Evolutionary conservation across 1,139 yeast genomes (phyloP).

Genomic region (Wickerhamiella pararugosa): DNA sequence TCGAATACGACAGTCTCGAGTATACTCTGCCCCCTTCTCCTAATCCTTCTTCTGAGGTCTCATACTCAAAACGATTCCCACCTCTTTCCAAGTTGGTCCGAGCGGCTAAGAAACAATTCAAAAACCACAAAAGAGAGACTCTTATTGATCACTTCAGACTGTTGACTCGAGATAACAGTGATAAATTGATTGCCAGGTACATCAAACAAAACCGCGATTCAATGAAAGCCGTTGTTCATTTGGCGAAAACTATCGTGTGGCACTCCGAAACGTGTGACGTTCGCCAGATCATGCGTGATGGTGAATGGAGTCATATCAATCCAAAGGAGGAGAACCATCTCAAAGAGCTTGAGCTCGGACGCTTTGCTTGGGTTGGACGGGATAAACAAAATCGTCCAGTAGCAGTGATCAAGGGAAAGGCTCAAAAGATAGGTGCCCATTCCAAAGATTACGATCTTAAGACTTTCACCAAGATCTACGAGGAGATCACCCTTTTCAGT

Average conservation of each 20-base stretch:
- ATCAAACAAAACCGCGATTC: slow-evolving; percentile 2
- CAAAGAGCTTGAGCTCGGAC: slow-evolving; percentile 4
- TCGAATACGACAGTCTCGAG: too few species aligned
- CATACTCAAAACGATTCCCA: not conserved
- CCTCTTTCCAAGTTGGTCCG: not conserved
- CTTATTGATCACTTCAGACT: not conserved
- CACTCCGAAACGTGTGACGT: not conserved
- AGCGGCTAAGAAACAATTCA: not conserved
- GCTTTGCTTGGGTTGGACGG: slow-evolving; percentile 1
- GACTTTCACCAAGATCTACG: not conserved
- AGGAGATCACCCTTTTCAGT: slow-evolving; percentile 1
- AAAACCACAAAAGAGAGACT: not conserved
- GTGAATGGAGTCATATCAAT: slow-evolving; percentile 4
- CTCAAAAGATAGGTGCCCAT: slow-evolving; percentile 1
- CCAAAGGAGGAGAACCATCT: not conserved
- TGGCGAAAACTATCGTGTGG: slow-evolving; percentile 4
- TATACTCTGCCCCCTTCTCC: too few species aligned
- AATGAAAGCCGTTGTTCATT: not conserved
- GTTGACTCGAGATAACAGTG: slow-evolving; percentile 4
- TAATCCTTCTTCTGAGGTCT: too few species aligned
- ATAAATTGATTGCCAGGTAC: slow-evolving; percentile 3
- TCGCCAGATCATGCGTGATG: slow-evolving; percentile 1
- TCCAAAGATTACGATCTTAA: not conserved
- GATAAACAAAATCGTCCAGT: slow-evolving; percentile 2
- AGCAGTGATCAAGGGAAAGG: not conserved